A percentile compares a stretch with the other conserved stretches of the same genome.
phyloP scores from a whole-genome alignment of 1,284 basidiomycete genomes.

The Melampsora larici-populina region DNA sequence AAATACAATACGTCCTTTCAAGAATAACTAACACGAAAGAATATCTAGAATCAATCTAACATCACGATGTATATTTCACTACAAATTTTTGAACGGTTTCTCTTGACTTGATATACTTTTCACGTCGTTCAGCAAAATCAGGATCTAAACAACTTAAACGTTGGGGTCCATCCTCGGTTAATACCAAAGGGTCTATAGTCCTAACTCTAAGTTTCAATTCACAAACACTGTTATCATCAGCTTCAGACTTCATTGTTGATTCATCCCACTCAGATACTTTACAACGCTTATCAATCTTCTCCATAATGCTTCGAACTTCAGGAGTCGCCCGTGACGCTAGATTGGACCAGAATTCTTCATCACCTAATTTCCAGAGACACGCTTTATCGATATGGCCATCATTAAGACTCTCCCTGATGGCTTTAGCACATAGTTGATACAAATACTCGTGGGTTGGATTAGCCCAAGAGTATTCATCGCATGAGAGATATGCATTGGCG shows the following conservation, averaged over 20 bases:
- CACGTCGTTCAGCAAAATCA: background rate
- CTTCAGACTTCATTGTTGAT: background rate
- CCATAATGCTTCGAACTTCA: conserved; percentile 3
- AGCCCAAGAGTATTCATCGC: conserved; percentile 36
- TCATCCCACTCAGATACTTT: conserved; percentile 1
- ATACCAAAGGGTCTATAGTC: conserved; percentile 35
- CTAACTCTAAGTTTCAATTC: conserved; percentile 15
- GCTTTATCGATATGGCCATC: conserved; percentile 14
- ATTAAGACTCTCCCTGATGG: conserved; percentile 8
- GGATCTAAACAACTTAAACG: conserved; percentile 25
- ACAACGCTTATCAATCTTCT: conserved; percentile 19
- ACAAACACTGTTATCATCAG: background rate
- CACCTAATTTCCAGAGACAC: conserved; percentile 20
- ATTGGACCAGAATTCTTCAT: conserved; percentile 23
- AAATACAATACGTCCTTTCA: no score
- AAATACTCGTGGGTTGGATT: conserved; percentile 15
- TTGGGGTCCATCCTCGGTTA: conserved; percentile 7
- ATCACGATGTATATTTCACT: conserved; percentile 8
- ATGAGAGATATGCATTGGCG: conserved; percentile 18
- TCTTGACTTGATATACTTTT: conserved; percentile 23
- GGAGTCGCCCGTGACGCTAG: background rate
- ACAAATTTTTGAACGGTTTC: background rate
- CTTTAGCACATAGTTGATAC: conserved; percentile 21
- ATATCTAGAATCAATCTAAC: no score
- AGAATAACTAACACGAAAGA: no score